Evolutionary conservation across 352 stramenopile genomes (phyloP).

Genomic region (Pythium aquatile): DNA sequence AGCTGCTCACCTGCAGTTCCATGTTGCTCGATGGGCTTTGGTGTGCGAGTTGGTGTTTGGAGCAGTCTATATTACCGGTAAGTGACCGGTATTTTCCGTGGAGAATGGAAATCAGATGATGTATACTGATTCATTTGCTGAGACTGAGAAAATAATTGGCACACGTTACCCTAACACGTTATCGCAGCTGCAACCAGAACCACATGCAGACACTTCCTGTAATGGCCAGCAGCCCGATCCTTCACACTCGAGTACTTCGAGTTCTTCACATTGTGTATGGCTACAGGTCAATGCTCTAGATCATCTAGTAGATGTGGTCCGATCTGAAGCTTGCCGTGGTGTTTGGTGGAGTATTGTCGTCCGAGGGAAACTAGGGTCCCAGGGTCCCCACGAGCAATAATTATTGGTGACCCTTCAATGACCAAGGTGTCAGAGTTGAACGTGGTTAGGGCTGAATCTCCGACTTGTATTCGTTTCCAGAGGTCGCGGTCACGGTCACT

Average conservation of each 20-base stretch:
- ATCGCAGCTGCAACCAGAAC: background rate
- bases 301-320: no score
- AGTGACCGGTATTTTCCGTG: background rate
- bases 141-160: constrained; percentile 2
- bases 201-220: no score
- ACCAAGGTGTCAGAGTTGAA: background rate
- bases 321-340: no score
- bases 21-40: background rate
- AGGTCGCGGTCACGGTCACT: background rate
- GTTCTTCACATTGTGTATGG: no score
- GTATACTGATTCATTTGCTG: background rate
- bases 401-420: background rate
- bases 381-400: background rate
- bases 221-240: no score
- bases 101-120: background rate
- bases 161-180: background rate
- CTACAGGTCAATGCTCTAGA: no score
- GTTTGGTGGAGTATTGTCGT: no score
- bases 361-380: no score
- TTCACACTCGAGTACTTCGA: no score
- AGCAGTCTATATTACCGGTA: background rate
- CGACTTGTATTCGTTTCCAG: background rate
- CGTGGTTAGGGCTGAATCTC: background rate
- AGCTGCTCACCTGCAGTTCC: constrained; percentile 5
- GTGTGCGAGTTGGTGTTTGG: background rate